Evolutionary conservation across 768 basidiomycete genomes (phyloP).

Genomic region (Podaxis sp.): DNA sequence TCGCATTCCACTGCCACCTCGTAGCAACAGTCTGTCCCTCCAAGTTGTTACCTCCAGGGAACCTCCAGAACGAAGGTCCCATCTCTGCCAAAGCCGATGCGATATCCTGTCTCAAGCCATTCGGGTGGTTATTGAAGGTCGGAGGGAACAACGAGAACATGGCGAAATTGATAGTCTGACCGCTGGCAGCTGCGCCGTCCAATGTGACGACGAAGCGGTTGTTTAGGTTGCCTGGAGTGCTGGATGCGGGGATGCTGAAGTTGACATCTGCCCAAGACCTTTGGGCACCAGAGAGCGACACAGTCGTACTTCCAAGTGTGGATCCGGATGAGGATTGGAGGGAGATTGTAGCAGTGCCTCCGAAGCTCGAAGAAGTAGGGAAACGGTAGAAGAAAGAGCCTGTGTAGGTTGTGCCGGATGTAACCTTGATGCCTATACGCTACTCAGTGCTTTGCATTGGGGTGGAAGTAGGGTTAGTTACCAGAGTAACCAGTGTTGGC

Average conservation of each 20-base stretch:
- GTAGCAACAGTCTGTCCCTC: slow-evolving; percentile 53
- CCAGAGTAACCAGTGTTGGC: slow-evolving; percentile 57
- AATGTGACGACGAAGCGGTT: slow-evolving; percentile 55
- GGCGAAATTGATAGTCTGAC: slow-evolving; percentile 49
- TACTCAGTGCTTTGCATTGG: neutral
- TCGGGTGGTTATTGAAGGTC: slow-evolving; percentile 54
- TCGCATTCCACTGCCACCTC: slow-evolving; percentile 66
- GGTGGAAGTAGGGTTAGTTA: slow-evolving; percentile 16
- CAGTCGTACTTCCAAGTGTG: slow-evolving; percentile 35
- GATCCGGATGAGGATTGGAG: slow-evolving; percentile 42
- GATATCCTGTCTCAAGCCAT: slow-evolving; percentile 60
- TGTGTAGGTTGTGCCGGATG: slow-evolving; percentile 46
- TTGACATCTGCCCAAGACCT: slow-evolving; percentile 47
- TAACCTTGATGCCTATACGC: slow-evolving; percentile 47
- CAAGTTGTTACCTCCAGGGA: slow-evolving; percentile 67
- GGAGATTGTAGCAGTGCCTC: slow-evolving; percentile 35
- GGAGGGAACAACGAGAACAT: slow-evolving; percentile 67
- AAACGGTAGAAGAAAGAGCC: slow-evolving; percentile 61
- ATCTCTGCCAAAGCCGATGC: slow-evolving; percentile 53
- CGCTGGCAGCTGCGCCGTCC: slow-evolving; percentile 34
- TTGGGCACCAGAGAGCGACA: slow-evolving; percentile 36
- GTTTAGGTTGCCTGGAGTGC: slow-evolving; percentile 32
- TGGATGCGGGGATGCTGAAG: slow-evolving; percentile 36
- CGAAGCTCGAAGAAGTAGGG: slow-evolving; percentile 37
- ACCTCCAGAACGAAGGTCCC: slow-evolving; percentile 58